Evolutionary conservation across 75 land plant genomes (phyloP).

Genomic region (Isoetes taiwanensis): DNA sequence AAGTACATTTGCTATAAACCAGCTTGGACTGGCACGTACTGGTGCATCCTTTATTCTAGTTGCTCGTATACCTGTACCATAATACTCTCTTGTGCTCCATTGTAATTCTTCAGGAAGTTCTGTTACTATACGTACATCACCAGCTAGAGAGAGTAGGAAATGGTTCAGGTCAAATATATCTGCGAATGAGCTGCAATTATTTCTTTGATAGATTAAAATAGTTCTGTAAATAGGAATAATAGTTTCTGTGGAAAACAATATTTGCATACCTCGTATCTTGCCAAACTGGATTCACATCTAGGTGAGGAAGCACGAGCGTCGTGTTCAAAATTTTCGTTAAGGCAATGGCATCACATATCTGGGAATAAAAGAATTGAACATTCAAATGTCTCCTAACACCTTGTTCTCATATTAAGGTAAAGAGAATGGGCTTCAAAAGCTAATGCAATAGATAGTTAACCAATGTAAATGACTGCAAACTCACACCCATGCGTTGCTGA

Average conservation of each 20-base stretch:
- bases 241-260: background rate
- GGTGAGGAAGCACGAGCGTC: conserved; percentile 69
- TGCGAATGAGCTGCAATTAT: conserved; percentile 57
- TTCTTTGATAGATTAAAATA: too few relatives aligned
- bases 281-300: conserved; percentile 97
- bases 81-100: conserved; percentile 92
- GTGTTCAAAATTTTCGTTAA: conserved; percentile 87
- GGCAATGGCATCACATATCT: conserved; percentile 98
- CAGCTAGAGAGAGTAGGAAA: conserved; percentile 52
- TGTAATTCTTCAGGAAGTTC: conserved; percentile 58
- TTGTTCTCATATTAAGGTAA: too few relatives aligned
- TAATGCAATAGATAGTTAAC: background rate
- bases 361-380: conserved; percentile 11
- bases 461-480: background rate
- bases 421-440: too few relatives aligned
- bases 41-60: conserved; percentile 86
- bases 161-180: conserved; percentile 93
- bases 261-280: conserved; percentile 61
- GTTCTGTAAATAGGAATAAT: too few relatives aligned
- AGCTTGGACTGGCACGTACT: conserved; percentile 72
- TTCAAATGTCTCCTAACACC: too few relatives aligned
- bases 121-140: conserved; percentile 62
- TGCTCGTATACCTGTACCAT: conserved; percentile 66
- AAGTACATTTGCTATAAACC: conserved; percentile 73
- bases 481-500: conserved; percentile 96